phyloP scores from a whole-genome alignment of 176 grass and related monocot genomes.

The Bothriochloa decipiens region DNA sequence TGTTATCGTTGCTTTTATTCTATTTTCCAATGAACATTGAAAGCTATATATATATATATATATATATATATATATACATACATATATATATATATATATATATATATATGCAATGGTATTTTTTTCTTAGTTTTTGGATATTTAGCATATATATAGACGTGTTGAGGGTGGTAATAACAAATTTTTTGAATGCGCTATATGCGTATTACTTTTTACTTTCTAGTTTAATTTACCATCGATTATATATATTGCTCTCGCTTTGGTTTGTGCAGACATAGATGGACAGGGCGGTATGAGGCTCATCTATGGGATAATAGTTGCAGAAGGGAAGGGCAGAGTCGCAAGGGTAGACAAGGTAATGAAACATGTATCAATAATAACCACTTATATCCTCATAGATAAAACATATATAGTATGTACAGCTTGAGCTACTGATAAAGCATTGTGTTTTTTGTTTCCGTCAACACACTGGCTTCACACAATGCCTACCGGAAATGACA shows the following conservation, averaged over 20 bases:
- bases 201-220: neutral
- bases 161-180: neutral
- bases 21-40: neutral
- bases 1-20: neutral
- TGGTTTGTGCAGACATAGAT: conserved; percentile 59
- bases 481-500: conserved; percentile 32
- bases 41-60: neutral
- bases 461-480: neutral
- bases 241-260: conserved; percentile 11
- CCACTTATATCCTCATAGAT: neutral
- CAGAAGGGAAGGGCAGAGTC: conserved; percentile 74
- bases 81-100: too few species aligned
- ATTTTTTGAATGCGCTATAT: neutral
- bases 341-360: conserved; percentile 79
- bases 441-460: conserved; percentile 15
- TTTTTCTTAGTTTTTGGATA: neutral
- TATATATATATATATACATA: neutral
- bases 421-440: conserved; percentile 22
- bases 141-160: neutral
- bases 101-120: neutral
- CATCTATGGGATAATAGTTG: conserved; percentile 85
- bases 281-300: conserved; percentile 78
- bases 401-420: neutral
- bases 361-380: neutral
- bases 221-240: neutral